phyloP scores from a whole-genome alignment of 495 filamentous ascomycete genomes.

The Gamarada debralockiae region DNA sequence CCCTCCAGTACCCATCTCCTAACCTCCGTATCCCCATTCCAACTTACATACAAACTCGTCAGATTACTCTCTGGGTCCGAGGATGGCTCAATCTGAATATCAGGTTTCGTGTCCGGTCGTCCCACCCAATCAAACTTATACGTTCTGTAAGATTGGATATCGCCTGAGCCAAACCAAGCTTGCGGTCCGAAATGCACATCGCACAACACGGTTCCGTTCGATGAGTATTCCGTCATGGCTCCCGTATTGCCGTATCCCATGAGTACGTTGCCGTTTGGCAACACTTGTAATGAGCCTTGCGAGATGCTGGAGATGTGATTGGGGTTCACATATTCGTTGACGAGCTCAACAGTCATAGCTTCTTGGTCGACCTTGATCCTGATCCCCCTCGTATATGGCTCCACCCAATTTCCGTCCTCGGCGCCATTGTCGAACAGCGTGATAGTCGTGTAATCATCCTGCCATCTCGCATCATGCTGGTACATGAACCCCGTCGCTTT shows the following conservation, averaged over 20 bases:
- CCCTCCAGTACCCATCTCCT: constrained; percentile 31
- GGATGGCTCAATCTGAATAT: constrained; percentile 11
- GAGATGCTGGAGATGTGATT: constrained; percentile 50
- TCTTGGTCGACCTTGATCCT: constrained; percentile 52
- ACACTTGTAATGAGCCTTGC: constrained; percentile 57
- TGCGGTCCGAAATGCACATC: constrained; percentile 26
- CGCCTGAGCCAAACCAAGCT: neutral
- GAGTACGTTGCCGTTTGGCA: constrained; percentile 50
- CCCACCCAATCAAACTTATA: constrained; percentile 39
- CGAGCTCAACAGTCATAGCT: constrained; percentile 44
- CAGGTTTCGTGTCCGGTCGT: constrained; percentile 32
- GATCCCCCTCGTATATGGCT: constrained; percentile 48
- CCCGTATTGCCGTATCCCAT: constrained; percentile 59
- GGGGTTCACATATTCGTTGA: constrained; percentile 38
- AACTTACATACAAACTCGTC: constrained; percentile 31
- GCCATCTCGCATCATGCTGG: constrained; percentile 58
- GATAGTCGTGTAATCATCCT: constrained; percentile 43
- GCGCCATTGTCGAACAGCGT: constrained; percentile 54
- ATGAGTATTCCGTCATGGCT: constrained; percentile 53
- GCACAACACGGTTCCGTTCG: constrained; percentile 45
- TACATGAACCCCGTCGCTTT: constrained; percentile 44
- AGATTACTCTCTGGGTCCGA: constrained; percentile 17
- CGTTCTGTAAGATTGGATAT: constrained; percentile 25
- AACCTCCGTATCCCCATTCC: constrained; percentile 39
- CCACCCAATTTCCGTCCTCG: constrained; percentile 31